Conservation (phyloP, 192 early-diverging fungal species). For the Entophlyctis luteolus region DNA sequence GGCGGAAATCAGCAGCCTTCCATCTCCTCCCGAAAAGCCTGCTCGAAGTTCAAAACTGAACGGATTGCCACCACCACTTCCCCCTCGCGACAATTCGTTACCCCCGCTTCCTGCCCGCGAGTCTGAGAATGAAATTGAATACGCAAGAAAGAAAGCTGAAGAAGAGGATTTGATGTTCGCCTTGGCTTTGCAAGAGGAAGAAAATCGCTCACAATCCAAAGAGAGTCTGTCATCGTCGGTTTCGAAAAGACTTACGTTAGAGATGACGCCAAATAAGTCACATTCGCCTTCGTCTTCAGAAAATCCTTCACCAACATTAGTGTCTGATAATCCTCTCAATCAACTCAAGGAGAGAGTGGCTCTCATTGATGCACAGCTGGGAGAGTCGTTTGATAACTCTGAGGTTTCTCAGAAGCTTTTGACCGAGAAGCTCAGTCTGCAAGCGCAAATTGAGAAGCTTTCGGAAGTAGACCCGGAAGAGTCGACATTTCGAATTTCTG, state of each 20-base stretch:
- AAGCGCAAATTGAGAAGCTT: constrained; percentile 30
- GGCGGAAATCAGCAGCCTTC: no score
- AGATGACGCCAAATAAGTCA: neutral
- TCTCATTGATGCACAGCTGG: constrained; percentile 2
- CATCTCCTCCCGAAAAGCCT: no score
- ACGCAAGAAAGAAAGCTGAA: neutral
- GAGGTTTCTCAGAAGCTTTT: constrained; percentile 20
- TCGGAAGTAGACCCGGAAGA: no score
- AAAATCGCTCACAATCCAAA: no score
- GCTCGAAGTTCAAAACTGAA: no score
- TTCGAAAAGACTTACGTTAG: no score
- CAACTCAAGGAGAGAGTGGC: constrained; percentile 11
- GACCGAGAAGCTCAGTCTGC: constrained; percentile 30
- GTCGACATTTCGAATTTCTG: constrained; percentile 10
- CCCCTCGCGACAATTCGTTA: no score
- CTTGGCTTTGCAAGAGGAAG: constrained; percentile 9
- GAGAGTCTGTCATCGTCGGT: no score
- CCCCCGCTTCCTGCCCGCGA: neutral
- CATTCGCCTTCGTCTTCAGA: no score
- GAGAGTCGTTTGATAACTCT: neutral
- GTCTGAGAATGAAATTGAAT: neutral
- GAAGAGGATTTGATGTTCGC: constrained; percentile 7
- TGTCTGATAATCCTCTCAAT: neutral
- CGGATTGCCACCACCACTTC: constrained; percentile 13
- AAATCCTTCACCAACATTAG: neutral